Evolutionary conservation across 805 yeast genomes (phyloP), one percentile per base, ranked within the genome.

Genomic region (Hanseniaspora lindneri): DNA sequence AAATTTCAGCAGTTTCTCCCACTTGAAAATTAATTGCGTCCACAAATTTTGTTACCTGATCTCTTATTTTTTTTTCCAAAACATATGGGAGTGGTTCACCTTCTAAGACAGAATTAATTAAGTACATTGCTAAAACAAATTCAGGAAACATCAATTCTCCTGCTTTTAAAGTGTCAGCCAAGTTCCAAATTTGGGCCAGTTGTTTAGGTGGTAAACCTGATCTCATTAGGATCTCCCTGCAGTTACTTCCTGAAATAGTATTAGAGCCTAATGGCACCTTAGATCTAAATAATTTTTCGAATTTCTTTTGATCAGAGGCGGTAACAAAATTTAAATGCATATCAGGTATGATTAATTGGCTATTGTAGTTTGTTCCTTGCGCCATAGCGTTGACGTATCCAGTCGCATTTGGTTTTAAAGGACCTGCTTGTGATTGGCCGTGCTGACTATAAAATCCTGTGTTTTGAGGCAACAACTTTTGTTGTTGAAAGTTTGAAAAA

Each of bases 91-190:
- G 69, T 8, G 79, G 68, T 55, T 83, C 87, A 32, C 95, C 95
- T 56, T 76, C 77, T 55, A 84, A 70, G 0, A 81, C 82, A 58
- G 77, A 65, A 56, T 83, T 82, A 60, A 95, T 87, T 56, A 89
- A 70, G 63, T 87, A 89, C 71, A 89, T 77, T 16, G 95, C 87
- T 54, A 89, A 70, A 14, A 94, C 94, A 70, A 89, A 89, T 63
- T 89, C 96, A 2, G 97, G 97, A 60, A 88, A 89, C 56, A 89
- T 66, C 52, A 89, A 73, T 49, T 77, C 73, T 1, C 97, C 97
- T 7, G 92, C 79, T 57, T 77, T 81, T 56, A 79, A 83, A 2
- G 94, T 80, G 60, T 89, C 97, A n/a, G 94, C 75, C 51, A 89
- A 68, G 21, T 82, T 79, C 97, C 97, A 89, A 52, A 89, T 82